Evolutionary conservation across 495 filamentous ascomycete genomes (phyloP).

Genomic region (Hypomontagnella monticulosa): DNA sequence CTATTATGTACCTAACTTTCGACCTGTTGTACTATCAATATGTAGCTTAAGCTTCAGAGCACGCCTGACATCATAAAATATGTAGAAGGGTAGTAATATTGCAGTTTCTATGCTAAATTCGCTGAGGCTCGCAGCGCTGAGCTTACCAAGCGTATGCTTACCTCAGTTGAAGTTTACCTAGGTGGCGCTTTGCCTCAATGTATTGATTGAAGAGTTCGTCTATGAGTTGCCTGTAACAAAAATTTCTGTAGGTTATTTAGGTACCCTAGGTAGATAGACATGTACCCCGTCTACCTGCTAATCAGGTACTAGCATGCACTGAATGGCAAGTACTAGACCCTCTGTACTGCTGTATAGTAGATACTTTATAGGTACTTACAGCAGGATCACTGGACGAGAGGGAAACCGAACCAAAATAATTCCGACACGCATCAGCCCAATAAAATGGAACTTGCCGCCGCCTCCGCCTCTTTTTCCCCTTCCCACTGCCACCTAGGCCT

Average conservation of each 20-base stretch:
- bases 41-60: neutral
- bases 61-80: slow-evolving; percentile 6
- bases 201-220: too few relatives aligned
- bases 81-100: slow-evolving; percentile 27
- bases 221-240: too few relatives aligned
- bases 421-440: slow-evolving; percentile 42
- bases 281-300: slow-evolving; percentile 3
- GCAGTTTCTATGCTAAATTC: slow-evolving; percentile 5
- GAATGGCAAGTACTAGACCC: neutral
- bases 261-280: neutral
- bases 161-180: neutral
- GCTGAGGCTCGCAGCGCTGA: neutral
- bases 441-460: slow-evolving; percentile 42
- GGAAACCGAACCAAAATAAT: slow-evolving; percentile 38
- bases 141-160: neutral
- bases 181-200: too few relatives aligned
- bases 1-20: neutral
- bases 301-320: slow-evolving; percentile 5
- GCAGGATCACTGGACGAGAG: neutral
- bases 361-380: slow-evolving; percentile 27
- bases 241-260: neutral
- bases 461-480: slow-evolving; percentile 43
- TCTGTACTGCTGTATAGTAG: slow-evolving; percentile 1
- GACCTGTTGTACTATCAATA: neutral
- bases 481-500: slow-evolving; percentile 47